A percentile compares a stretch with the other conserved stretches of the same genome.
Evolutionary conservation across 1,284 basidiomycete genomes (phyloP).

Genomic region (Cerioporus squamosus): DNA sequence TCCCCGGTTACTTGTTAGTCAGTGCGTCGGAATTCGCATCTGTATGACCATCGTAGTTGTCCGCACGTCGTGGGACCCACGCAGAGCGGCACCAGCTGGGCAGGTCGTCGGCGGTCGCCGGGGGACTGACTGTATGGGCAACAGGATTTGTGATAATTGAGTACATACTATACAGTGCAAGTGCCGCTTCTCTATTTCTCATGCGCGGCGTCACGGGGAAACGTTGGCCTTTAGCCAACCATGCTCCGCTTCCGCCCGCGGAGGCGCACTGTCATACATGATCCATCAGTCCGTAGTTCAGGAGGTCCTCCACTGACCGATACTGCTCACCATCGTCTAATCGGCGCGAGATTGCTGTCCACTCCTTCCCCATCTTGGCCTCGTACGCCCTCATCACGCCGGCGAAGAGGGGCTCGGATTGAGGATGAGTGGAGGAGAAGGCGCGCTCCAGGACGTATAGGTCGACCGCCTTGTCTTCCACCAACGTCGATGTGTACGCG

Average conservation of each 20-base stretch:
- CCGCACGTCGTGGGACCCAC: too few relatives aligned
- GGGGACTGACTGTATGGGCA: too few relatives aligned
- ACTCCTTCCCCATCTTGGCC: constrained; percentile 67
- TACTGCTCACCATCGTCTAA: constrained; percentile 73
- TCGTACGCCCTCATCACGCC: constrained; percentile 75
- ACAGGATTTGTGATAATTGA: too few relatives aligned
- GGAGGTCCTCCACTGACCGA: too few relatives aligned
- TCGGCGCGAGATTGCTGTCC: constrained; percentile 69
- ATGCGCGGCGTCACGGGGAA: too few relatives aligned
- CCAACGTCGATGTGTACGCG: constrained; percentile 73
- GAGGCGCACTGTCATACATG: constrained; percentile 6
- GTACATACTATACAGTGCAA: too few relatives aligned
- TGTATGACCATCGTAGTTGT: too few relatives aligned
- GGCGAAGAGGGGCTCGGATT: constrained; percentile 78
- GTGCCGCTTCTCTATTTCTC: too few relatives aligned
- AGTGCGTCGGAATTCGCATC: too few relatives aligned
- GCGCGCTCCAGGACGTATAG: constrained; percentile 97
- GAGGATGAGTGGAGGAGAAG: constrained; percentile 94
- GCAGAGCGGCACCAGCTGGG: too few relatives aligned
- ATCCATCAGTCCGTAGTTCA: not conserved
- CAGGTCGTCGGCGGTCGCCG: too few relatives aligned
- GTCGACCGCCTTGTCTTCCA: constrained; percentile 94
- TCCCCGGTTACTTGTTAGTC: too few relatives aligned
- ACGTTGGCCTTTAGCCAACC: constrained; percentile 4
- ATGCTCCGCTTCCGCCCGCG: constrained; percentile 16